These are phyloP conservation scores for Anisodus tanguticus DNA, from an alignment of 257 asterid genomes.

Conservation along the genomic window DNA sequence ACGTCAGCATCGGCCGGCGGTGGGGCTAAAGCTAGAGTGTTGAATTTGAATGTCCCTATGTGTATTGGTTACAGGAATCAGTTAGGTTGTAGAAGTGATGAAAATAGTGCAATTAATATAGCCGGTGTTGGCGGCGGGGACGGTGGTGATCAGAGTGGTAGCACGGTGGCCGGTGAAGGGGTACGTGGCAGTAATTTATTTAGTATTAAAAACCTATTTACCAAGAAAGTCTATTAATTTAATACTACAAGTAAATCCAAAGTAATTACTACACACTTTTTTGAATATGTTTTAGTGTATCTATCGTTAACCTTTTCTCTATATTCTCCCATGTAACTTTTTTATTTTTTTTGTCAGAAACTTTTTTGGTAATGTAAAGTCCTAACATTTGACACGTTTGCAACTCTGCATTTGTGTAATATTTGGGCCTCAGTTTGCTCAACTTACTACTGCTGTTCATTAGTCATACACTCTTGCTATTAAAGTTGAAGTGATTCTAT, in stretches of 20 bases:
- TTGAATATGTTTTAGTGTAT: slow-evolving; percentile 3
- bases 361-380: slow-evolving; percentile 18
- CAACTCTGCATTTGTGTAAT: slow-evolving; percentile 15
- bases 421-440: not conserved
- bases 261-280: slow-evolving; percentile 26
- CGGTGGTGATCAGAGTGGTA: slow-evolving; percentile 37
- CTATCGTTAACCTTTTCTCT: not conserved
- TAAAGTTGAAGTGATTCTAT: not conserved
- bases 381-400: slow-evolving; percentile 23
- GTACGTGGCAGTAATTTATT: slow-evolving; percentile 75
- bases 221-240: slow-evolving; percentile 73
- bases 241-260: not conserved
- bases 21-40: slow-evolving; percentile 49
- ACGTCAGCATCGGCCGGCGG: slow-evolving; percentile 34
- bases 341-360: not conserved
- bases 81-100: slow-evolving; percentile 64
- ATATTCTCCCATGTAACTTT: slow-evolving; percentile 12
- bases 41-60: slow-evolving; percentile 77
- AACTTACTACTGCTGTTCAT: not conserved
- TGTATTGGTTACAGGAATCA: slow-evolving; percentile 79
- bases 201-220: slow-evolving; percentile 65
- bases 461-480: not conserved
- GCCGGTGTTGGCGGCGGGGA: slow-evolving; percentile 33
- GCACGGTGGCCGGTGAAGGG: slow-evolving; percentile 56
- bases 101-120: slow-evolving; percentile 35